phyloP scores from a whole-genome alignment of 768 basidiomycete species.

The Leccinum rimulosum region DNA sequence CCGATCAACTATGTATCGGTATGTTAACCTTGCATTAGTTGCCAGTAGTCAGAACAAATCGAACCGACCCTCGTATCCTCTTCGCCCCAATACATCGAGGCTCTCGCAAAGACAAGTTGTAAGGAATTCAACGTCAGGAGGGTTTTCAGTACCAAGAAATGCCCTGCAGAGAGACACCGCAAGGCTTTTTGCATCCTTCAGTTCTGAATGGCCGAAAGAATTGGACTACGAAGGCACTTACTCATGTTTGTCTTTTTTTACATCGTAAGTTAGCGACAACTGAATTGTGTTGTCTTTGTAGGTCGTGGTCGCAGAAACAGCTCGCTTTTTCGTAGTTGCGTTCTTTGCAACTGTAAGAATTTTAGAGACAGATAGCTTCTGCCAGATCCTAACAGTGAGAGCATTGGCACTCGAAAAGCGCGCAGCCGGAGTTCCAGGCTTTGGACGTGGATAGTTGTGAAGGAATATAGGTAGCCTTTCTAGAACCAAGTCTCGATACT shows the following conservation, averaged over 20 bases:
- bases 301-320: slow-evolving; percentile 66
- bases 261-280: slow-evolving; percentile 67
- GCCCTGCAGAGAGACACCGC: slow-evolving; percentile 76
- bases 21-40: slow-evolving; percentile 9
- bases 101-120: slow-evolving; percentile 91
- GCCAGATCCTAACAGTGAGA: slow-evolving; percentile 64
- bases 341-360: slow-evolving; percentile 50
- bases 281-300: slow-evolving; percentile 53
- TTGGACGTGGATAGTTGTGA: no score
- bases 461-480: no score
- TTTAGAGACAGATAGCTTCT: slow-evolving; percentile 58
- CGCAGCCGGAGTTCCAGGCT: slow-evolving; percentile 48
- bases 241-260: slow-evolving; percentile 86
- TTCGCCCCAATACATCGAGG: slow-evolving; percentile 68
- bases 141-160: slow-evolving; percentile 69
- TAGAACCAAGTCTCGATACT: no score
- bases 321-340: slow-evolving; percentile 47
- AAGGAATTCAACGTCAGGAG: slow-evolving; percentile 82
- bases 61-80: slow-evolving; percentile 74
- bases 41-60: not conserved
- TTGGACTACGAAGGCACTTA: slow-evolving; percentile 28
- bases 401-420: slow-evolving; percentile 71
- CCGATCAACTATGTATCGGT: slow-evolving; percentile 54
- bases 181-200: slow-evolving; percentile 47
- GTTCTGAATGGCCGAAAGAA: not conserved